Base-by-base conservation (phyloP, 2,329 filamentous ascomycete genomes). In the Westerdykella sp. region DNA sequence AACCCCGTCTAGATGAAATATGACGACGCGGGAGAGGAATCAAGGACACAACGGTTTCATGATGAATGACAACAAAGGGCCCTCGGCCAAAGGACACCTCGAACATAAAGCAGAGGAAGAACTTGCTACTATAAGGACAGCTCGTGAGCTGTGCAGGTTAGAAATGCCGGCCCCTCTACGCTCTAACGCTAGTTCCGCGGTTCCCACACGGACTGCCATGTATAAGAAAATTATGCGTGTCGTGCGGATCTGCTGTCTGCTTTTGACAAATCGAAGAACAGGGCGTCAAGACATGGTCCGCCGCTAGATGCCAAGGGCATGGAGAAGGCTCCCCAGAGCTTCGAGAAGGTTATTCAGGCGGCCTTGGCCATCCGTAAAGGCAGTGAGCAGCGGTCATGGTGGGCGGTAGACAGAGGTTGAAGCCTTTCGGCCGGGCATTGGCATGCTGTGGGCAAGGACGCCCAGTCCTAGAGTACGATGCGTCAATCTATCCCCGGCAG, bases 391-490 rank as follows among this genome's bases (percentile, higher is more conserved):
- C 55, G 45, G 49, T 45, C 48, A 50, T 49, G 39, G 44, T 35
- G 43, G 46, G 43, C 44, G 39, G 16, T 38, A 44, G 36, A 46
- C 39, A 47, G 46, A 41, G 21, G 34, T 34, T 31, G 49, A 53
- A 53, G 56, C 57, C 59, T 50, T 62, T 56, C 31, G 55, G 49
- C 60, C 59, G 59, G 51, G 49, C 51, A 50, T 41, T 49, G 50
- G 47, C 50, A 48, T 41, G 45, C 41, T 38, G 32, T 40, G 31
- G 46, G 43, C 30, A 45, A 47, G 23, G 18, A 14, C 46, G 43
- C 39, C 28, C 43, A 42, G 44, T 21, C 42, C 36, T 46, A 51
- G 42, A 46, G 37, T 23, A 40, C 43, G 37, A 40, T 38, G 31
- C 39, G 14, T 11, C 49, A 60, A 59, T 62, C 54, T 64, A 61